phyloP scores from a whole-genome alignment of 352 stramenopile species.

The Pythium sukuiense region DNA sequence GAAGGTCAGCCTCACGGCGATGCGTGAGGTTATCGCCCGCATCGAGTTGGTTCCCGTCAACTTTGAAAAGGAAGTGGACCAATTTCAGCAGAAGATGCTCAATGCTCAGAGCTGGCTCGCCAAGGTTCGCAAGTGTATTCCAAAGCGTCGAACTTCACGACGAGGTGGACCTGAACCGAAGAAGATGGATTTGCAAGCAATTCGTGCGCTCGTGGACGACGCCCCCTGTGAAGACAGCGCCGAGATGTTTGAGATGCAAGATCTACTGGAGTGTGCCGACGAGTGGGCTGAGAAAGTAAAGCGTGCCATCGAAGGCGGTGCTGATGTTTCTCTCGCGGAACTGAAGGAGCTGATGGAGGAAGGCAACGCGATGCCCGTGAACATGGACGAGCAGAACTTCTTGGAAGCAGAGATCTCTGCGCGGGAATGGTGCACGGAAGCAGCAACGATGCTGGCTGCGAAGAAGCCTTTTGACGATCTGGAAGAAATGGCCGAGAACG shows the following conservation, averaged over 20 bases:
- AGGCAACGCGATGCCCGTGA: slow-evolving; percentile 81
- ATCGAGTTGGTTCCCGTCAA: slow-evolving; percentile 87
- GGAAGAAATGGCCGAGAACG: slow-evolving; percentile 54
- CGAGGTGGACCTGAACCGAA: slow-evolving; percentile 52
- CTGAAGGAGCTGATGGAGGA: slow-evolving; percentile 80
- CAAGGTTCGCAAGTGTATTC: slow-evolving; percentile 86
- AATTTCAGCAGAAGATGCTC: slow-evolving; percentile 85
- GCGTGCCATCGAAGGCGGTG: slow-evolving; percentile 68
- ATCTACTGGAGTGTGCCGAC: slow-evolving; percentile 84
- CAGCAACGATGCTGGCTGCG: slow-evolving; percentile 48
- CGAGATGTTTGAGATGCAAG: slow-evolving; percentile 90
- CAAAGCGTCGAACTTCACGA: slow-evolving; percentile 68
- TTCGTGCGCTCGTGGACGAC: slow-evolving; percentile 82
- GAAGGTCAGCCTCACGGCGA: slow-evolving; percentile 80
- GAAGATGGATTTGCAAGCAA: slow-evolving; percentile 81
- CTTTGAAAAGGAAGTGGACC: slow-evolving; percentile 75
- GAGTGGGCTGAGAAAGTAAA: slow-evolving; percentile 82
- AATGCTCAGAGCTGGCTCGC: slow-evolving; percentile 83
- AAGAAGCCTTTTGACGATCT: slow-evolving; percentile 69
- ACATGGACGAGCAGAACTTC: slow-evolving; percentile 87
- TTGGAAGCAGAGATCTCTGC: slow-evolving; percentile 77
- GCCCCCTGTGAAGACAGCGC: slow-evolving; percentile 82
- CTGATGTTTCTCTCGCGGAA: slow-evolving; percentile 65
- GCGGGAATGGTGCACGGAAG: slow-evolving; percentile 72
- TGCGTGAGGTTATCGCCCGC: slow-evolving; percentile 76